Base-by-base conservation (phyloP, 176 grass and related monocot species). In the Metroxylon sagu region DNA sequence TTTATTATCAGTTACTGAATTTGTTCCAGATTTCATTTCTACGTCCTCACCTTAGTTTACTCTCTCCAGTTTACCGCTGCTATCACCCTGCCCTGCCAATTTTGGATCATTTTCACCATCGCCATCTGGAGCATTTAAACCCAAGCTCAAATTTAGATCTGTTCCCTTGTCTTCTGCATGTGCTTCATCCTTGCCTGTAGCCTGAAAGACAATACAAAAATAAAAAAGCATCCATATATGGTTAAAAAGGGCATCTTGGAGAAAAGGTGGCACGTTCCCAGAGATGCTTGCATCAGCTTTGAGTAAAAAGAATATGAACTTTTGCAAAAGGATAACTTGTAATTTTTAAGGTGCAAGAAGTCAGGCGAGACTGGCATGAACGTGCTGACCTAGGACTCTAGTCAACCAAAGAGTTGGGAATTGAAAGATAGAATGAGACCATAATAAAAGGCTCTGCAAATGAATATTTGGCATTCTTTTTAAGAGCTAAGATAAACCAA, bases 131-230 rank as follows among this genome's bases (percentile, higher is more conserved):
- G 62, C 19, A 51, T 68, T 68, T 29, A 68, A 19, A 68, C 65
- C 65, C 29, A 68, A 55, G 28, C 52, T 68, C 65, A 68, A 55
- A 52, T 68, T 52, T 10, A 68, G 21, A 48, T 56, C 54, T 35
- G 65, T 26, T 56, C 26, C 50, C 17, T 54, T 55, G 31, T 68
- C 52, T 10, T 31, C 65, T 35, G 52, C 28, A 4, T 18, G 25
- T 55, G 10, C 17, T 68, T 68, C 52, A 4, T 68, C 52, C 4
- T 35, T 56, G 4, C 56, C 50, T 6, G 52, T 14, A 39, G 26
- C 65, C 65, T 68, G 50, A 16, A 56, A 21, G 2, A 19, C 8
- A 18, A 67, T 26, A 66, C 18, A 15, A 50, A 4, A 23, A 49
- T 4, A 52, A 5, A 63, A 2, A 29, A 29, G 16, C 15, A 25